Evolutionary conservation across 768 basidiomycete species (phyloP).

Genomic region (Asterophora lycoperdoides): DNA sequence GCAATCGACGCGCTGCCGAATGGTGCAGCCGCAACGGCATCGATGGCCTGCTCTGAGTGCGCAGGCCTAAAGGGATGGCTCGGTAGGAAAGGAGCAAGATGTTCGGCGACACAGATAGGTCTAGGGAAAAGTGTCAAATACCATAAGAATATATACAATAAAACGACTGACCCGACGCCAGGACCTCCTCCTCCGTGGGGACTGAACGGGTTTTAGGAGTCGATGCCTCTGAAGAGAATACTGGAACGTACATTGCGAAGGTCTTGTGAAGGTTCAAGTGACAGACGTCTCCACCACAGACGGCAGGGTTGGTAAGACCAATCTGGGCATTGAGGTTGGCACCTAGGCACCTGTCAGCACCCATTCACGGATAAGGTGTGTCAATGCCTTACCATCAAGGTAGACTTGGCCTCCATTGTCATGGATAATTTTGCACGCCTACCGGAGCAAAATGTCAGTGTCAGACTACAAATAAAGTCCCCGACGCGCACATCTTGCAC

Average conservation of each 20-base stretch:
- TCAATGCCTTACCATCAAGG: conserved; percentile 62
- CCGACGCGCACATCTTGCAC: conserved; percentile 56
- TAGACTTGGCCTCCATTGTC: conserved; percentile 96
- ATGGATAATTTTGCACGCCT: conserved; percentile 93
- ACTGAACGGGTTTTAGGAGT: conserved; percentile 32
- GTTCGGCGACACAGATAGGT: conserved; percentile 91
- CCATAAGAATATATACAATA: conserved; percentile 6
- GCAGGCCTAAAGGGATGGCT: conserved; percentile 72
- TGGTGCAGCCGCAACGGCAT: conserved; percentile 87
- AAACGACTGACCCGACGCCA: conserved; percentile 70
- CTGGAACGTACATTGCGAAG: conserved; percentile 69
- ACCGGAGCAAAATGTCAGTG: conserved; percentile 6
- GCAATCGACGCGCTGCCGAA: conserved; percentile 95
- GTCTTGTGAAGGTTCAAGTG: conserved; percentile 99
- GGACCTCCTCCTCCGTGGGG: conserved; percentile 98
- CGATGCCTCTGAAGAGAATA: neutral
- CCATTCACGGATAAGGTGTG: neutral
- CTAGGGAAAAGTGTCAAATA: conserved; percentile 28
- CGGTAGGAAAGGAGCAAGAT: conserved; percentile 93
- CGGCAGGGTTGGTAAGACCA: conserved; percentile 87
- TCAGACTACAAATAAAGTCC: neutral
- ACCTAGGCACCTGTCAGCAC: conserved; percentile 31
- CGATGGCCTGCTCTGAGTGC: conserved; percentile 68
- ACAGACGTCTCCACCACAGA: conserved; percentile 97
- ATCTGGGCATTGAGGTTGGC: conserved; percentile 95